A percentile compares a stretch with the other conserved stretches of the same genome.
Conservation (phyloP, 1,139 yeast genomes). For the Scheffersomyces titani region DNA sequence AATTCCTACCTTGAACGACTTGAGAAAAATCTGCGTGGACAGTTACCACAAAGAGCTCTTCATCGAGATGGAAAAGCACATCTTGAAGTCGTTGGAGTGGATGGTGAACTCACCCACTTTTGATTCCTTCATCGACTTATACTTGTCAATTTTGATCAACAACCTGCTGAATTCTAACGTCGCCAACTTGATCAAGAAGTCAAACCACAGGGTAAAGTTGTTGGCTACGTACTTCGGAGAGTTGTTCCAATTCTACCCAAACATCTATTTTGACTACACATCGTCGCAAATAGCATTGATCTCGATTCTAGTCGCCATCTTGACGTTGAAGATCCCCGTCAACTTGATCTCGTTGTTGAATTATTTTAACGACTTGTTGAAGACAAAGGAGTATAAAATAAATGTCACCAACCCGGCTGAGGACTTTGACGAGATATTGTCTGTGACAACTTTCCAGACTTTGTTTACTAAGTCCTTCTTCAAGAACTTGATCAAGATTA, state of each 20-base stretch:
- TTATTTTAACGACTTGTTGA: conserved; percentile 22
- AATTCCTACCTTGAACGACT: conserved; percentile 58
- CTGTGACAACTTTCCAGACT: conserved; percentile 20
- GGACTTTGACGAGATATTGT: conserved; percentile 16
- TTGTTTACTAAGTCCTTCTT: conserved; percentile 29
- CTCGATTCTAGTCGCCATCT: conserved; percentile 15
- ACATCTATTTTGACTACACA: conserved; percentile 55
- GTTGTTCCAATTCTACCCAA: conserved; percentile 62
- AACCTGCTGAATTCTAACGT: conserved; percentile 22
- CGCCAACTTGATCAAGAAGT: conserved; percentile 24
- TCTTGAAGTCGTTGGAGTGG: conserved; percentile 62
- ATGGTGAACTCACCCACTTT: conserved; percentile 57
- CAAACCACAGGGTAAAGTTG: conserved; percentile 48
- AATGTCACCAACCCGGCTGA: conserved; percentile 1
- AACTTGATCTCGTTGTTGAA: conserved; percentile 21
- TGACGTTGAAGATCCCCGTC: conserved; percentile 26
- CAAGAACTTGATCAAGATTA: conserved; percentile 36
- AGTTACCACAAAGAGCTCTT: conserved; percentile 61
- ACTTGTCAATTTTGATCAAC: conserved; percentile 29
- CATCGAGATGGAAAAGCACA: conserved; percentile 68
- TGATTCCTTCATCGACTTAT: conserved; percentile 62
- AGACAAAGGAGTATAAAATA: conserved; percentile 7
- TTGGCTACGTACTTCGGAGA: conserved; percentile 66
- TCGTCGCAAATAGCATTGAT: conserved; percentile 58
- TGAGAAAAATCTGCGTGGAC: conserved; percentile 63